phyloP scores from a whole-genome alignment of 768 basidiomycete species.

The Boletus rubescentipes region DNA sequence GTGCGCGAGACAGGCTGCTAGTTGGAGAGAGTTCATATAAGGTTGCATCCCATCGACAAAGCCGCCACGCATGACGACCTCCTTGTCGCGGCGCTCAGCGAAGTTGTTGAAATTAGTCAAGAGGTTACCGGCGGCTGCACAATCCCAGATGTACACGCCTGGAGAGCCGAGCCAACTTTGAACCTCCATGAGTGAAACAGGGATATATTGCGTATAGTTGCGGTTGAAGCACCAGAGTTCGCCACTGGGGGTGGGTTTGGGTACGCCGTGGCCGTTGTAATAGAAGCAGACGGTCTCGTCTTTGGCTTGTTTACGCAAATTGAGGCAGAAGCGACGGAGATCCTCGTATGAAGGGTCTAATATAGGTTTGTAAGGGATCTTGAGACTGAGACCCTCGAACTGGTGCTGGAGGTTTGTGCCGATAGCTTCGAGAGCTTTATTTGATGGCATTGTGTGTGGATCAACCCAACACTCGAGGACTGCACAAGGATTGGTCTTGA shows the following conservation, averaged over 20 bases:
- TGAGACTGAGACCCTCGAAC: conserved; percentile 92
- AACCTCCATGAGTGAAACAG: conserved; percentile 90
- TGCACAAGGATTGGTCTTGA: conserved; percentile 96
- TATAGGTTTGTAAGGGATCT: conserved; percentile 92
- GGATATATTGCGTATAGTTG: conserved; percentile 97
- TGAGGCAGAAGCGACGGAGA: conserved; percentile 81
- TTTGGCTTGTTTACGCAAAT: conserved; percentile 82
- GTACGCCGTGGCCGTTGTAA: conserved; percentile 98
- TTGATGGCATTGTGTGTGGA: conserved; percentile 86
- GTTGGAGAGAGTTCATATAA: conserved; percentile 85
- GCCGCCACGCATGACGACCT: conserved; percentile 58
- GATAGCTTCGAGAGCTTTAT: conserved; percentile 92
- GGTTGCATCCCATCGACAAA: conserved; percentile 62
- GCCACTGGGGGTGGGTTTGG: conserved; percentile 91
- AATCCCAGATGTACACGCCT: conserved; percentile 98
- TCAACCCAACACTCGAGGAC: conserved; percentile 97
- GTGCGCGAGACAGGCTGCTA: conserved; percentile 90
- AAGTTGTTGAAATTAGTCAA: conserved; percentile 84
- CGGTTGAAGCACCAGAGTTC: conserved; percentile 99
- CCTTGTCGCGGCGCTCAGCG: conserved; percentile 72
- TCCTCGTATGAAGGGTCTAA: conserved; percentile 96
- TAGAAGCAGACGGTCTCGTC: conserved; percentile 94
- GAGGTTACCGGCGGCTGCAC: conserved; percentile 94
- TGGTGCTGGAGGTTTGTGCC: conserved; percentile 92
- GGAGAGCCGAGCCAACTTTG: conserved; percentile 94